Evolutionary conservation across 2,329 filamentous ascomycete genomes (phyloP), one percentile per base, ranked within the genome.

Genomic region (Blumeriella jaapii): DNA sequence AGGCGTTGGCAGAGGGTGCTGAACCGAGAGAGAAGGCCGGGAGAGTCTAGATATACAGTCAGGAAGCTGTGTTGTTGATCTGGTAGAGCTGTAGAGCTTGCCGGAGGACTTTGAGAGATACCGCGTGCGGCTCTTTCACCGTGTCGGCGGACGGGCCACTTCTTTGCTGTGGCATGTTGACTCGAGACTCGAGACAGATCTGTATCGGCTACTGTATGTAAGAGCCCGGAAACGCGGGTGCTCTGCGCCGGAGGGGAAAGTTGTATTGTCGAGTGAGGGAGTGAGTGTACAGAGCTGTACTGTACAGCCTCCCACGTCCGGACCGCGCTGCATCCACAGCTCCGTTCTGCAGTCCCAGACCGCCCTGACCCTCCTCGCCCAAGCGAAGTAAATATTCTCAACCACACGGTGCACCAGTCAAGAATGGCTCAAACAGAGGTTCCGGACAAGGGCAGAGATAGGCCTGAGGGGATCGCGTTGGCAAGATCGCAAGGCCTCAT

Each of bases 81-180:
- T 30, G 30, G 10, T 31, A 27, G 12, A 13, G 29, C 8, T 13
- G 19, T 14, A 22, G 3, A 24, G 3, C 15, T 46, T 62, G 78
- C 78, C 78, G 64, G 23, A 82, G 63, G 31, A 82, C 82, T 64
- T 87, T 89, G 34, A 87, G 63, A 33, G 81, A 86, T 29, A 87
- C 73, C 13, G 78, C 74, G 59, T 87, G 82, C 23, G 82, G 80
- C 59, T 87, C 82, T 58, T 84, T 84, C 41, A 69, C 58, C 3
- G 45, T 39, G 37, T 56, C 54, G 23, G 48, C 33, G 14, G 42
- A 46, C 24, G 52, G 52, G 3, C 25, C 41, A 16, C 30, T 45
- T 34, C 55, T 50, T 48, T 54, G 50, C 42, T 54, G 54, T 40
- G 54, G 46, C 54, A 56, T 56, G 16, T 23, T 40, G 38, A 15